A percentile compares a stretch with the other conserved stretches of the same genome.
Conservation (phyloP, 2,329 filamentous ascomycete species). For the Ophiocordyceps unilateralis region DNA sequence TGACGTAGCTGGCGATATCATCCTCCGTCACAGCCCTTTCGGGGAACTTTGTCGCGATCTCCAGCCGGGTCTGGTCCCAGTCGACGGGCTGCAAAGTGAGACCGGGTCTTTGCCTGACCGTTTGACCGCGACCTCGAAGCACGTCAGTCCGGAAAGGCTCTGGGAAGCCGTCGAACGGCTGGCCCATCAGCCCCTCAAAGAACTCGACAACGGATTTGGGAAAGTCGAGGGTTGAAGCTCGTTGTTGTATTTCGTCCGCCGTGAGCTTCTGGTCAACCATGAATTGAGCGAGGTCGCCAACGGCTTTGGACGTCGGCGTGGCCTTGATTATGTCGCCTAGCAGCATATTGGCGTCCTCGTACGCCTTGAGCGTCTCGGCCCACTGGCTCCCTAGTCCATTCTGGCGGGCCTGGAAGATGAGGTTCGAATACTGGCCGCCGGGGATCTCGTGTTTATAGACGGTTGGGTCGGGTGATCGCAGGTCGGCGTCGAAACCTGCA, state of each 20-base stretch:
- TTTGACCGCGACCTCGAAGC: slow-evolving; percentile 79
- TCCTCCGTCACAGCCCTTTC: slow-evolving; percentile 56
- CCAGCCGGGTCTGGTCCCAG: slow-evolving; percentile 65
- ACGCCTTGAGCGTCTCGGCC: slow-evolving; percentile 98
- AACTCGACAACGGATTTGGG: slow-evolving; percentile 93
- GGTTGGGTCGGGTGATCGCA: slow-evolving; percentile 85
- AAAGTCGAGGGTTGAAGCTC: slow-evolving; percentile 85
- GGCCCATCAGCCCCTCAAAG: slow-evolving; percentile 94
- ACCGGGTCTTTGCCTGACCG: slow-evolving; percentile 77
- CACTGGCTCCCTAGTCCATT: slow-evolving; percentile 82
- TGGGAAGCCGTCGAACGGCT: slow-evolving; percentile 94
- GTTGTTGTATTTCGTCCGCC: slow-evolving; percentile 65
- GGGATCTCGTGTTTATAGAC: slow-evolving; percentile 99
- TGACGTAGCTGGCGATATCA: slow-evolving; percentile 46
- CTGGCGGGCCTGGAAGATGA: slow-evolving; percentile 59
- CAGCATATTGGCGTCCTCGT: slow-evolving; percentile 89
- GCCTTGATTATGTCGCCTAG: slow-evolving; percentile 99
- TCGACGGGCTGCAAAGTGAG: slow-evolving; percentile 80
- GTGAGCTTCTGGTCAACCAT: slow-evolving; percentile 95
- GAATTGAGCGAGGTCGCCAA: slow-evolving; percentile 94
- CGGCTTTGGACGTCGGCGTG: slow-evolving; percentile 96
- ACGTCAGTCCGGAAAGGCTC: slow-evolving; percentile 82
- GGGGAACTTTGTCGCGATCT: slow-evolving; percentile 74
- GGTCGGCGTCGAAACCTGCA: slow-evolving; percentile 92
- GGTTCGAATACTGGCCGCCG: slow-evolving; percentile 93